Base-by-base conservation (phyloP, 768 basidiomycete genomes). In the Tricholoma bakamatsutake region DNA sequence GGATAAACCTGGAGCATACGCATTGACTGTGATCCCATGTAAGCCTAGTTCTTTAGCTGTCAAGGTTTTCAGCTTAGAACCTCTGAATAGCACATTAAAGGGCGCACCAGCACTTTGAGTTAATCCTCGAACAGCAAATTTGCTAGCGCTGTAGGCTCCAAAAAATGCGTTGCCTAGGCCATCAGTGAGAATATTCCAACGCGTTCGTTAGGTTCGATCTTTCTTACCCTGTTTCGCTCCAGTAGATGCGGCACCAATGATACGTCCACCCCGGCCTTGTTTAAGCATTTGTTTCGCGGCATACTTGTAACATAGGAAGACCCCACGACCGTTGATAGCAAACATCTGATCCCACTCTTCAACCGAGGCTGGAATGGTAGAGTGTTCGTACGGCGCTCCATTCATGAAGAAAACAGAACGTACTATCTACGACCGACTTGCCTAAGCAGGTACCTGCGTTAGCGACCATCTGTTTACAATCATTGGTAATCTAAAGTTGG, bases 251-350 rank as follows among this genome's bases (percentile, higher is more conserved):
- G 73, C 73, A 7, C 73, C 75, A 18, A 76, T 69, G 28, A 76
- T 70, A n/a, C 72, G 62, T 18, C 76, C 76, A 1, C 76, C 76
- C 18, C 65, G 64, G 2, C 72, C 73, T 61, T 75, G 74, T 17
- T 62, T 61, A 46, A 77, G 67, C 76, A 76, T 75, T 42, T 67
- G 67, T 17, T 63, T 57, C 6, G 67, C 75, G 12, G 73, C 73
- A 53, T 67, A 64, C 51, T 71, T 69, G 61, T 73, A 76, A 56
- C 71, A 72, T 4, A 74, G 60, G 35, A 74, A 68, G 1, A 66
- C 61, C 1, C 73, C 67, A 4, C 66, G 66, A n/a, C 60, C 61
- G 58, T 75, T 75, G 58, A 66, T 57, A 10, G 49, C 45, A 57
- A 72, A 64, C 5, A 64, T 43, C 1, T 47, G 46, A 28, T 69